Evolutionary conservation across 768 basidiomycete genomes (phyloP).

Genomic region (Mycena vitilis): DNA sequence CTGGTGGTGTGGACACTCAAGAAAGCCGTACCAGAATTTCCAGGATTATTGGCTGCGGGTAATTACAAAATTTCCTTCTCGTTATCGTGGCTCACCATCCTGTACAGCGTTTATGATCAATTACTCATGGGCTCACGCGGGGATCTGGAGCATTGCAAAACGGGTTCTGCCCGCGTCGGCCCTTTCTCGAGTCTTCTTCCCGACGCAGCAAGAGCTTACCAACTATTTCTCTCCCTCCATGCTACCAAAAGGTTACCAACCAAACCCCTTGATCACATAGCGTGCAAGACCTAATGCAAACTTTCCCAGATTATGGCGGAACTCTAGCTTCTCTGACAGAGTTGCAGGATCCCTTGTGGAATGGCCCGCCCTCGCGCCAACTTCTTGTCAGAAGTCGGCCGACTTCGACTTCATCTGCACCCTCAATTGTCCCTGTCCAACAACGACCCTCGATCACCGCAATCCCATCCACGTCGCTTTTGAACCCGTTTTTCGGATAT

Average conservation of each 20-base stretch:
- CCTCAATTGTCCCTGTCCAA: constrained; percentile 19
- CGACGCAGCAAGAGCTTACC: constrained; percentile 65
- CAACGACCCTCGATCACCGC: constrained; percentile 34
- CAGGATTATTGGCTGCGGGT: constrained; percentile 84
- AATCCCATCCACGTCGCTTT: constrained; percentile 59
- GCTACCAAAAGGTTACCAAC: constrained; percentile 67
- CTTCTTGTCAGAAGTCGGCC: constrained; percentile 23
- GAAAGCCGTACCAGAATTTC: constrained; percentile 77
- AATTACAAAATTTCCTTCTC: constrained; percentile 35
- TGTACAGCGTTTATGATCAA: constrained; percentile 74
- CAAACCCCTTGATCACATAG: constrained; percentile 28
- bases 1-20: constrained; percentile 72
- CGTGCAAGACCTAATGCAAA: constrained; percentile 30
- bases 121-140: constrained; percentile 79
- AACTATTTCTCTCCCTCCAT: constrained; percentile 61
- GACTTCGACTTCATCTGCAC: constrained; percentile 36
- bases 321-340: constrained; percentile 61
- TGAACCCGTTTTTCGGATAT: constrained; percentile 85
- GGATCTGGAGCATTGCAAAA: constrained; percentile 76
- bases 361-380: constrained; percentile 23
- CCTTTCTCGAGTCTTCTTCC: constrained; percentile 75
- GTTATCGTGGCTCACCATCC: constrained; percentile 18
- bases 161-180: constrained; percentile 70
- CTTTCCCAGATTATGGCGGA: constrained; percentile 74
- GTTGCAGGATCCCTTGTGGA: constrained; percentile 62